A percentile compares a stretch with the other conserved stretches of the same genome.
These are phyloP conservation scores for Coprinopsis sp. DNA, from an alignment of 768 basidiomycete genomes.

Conservation along the genomic window DNA sequence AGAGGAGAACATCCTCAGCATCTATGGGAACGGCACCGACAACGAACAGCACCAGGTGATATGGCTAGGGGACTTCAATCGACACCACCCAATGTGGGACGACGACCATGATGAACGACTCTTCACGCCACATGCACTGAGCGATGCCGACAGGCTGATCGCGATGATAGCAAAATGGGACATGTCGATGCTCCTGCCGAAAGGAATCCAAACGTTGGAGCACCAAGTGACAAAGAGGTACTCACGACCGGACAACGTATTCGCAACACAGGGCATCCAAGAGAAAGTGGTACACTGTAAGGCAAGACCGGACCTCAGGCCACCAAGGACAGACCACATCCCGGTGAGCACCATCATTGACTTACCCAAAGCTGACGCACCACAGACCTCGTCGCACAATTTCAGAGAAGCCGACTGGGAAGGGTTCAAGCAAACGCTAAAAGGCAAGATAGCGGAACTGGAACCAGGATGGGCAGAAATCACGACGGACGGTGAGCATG, in stretches of 20 bases:
- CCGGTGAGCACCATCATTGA: constrained; percentile 31
- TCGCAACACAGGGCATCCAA: neutral
- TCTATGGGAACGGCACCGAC: neutral
- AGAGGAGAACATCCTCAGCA: neutral
- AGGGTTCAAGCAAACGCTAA: constrained; percentile 18
- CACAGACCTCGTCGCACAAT: constrained; percentile 5
- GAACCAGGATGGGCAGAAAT: constrained; percentile 6
- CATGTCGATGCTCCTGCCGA: constrained; percentile 31
- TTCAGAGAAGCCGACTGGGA: constrained; percentile 17
- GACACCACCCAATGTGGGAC: constrained; percentile 39
- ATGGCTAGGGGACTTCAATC: constrained; percentile 37
- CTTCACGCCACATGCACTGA: constrained; percentile 23
- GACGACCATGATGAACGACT: constrained; percentile 25
- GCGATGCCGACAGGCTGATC: constrained; percentile 21
- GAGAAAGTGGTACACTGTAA: neutral
- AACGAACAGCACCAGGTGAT: constrained; percentile 14
- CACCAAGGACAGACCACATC: constrained; percentile 35
- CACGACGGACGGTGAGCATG: neutral
- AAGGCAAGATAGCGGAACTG: constrained; percentile 20
- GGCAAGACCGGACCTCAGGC: constrained; percentile 7
- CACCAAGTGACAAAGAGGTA: neutral
- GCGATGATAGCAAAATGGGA: constrained; percentile 19
- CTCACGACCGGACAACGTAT: constrained; percentile 9
- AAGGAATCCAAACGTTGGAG: constrained; percentile 7
- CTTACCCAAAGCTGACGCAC: constrained; percentile 1